Evolutionary conservation across 441 rosid species (phyloP).

Genomic region (Erysimum cheiri): DNA sequence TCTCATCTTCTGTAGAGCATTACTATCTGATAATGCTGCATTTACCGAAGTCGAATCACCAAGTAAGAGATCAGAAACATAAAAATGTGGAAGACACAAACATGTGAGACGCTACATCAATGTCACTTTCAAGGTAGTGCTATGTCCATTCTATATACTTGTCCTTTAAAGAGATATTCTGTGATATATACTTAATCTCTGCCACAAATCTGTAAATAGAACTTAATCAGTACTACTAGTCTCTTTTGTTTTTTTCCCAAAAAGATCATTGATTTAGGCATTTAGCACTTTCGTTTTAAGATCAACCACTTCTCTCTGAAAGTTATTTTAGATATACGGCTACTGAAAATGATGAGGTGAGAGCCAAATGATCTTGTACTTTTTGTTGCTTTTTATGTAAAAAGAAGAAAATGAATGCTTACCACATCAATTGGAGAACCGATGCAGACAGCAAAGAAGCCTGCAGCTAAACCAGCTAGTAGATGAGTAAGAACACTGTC

Average conservation of each 20-base stretch:
- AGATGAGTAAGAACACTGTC: conserved; percentile 73
- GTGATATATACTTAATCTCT: conserved; percentile 14
- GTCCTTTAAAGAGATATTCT: conserved; percentile 25
- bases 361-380: conserved; percentile 15
- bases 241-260: conserved; percentile 8
- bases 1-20: conserved; percentile 31
- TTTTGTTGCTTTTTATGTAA: conserved; percentile 27
- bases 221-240: conserved; percentile 25
- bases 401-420: conserved; percentile 39
- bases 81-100: conserved; percentile 39
- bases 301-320: conserved; percentile 28
- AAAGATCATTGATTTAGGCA: conserved; percentile 6
- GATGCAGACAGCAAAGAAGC: conserved; percentile 74
- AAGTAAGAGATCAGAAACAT: conserved; percentile 30
- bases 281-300: conserved; percentile 22
- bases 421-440: conserved; percentile 89
- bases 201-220: conserved; percentile 24
- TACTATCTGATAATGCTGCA: conserved; percentile 31
- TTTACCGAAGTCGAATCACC: conserved; percentile 25
- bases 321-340: conserved; percentile 28
- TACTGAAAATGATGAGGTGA: conserved; percentile 26
- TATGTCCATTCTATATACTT: conserved; percentile 32
- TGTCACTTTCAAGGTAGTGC: conserved; percentile 34
- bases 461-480: conserved; percentile 78
- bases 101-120: conserved; percentile 40